Evolutionary conservation across 805 yeast genomes (phyloP), one percentile per base, ranked within the genome.

Genomic region (Alloascoidea hylecoeti): DNA sequence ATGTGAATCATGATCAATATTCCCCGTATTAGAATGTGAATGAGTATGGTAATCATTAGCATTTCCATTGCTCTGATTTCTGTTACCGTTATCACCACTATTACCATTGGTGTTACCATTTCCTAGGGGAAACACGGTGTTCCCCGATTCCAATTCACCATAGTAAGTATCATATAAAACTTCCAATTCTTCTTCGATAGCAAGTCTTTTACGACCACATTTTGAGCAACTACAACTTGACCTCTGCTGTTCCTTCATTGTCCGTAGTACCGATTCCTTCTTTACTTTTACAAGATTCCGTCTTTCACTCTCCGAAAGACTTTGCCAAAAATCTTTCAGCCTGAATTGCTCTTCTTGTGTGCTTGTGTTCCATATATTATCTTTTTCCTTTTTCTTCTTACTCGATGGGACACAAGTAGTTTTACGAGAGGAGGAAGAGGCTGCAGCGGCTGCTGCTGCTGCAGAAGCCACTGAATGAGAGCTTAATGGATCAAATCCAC

Each of bases 121-220:
- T 9, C n/a, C n/a, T 23, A 9, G 19, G 13, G 36, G 36, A 6
- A 17, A 16, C 6, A 34, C 56, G 3, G 58, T 52, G 34, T 55
- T 52, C 16, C 46, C 46, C 16, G 48, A 49, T 42, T 60, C 66
- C 32, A 67, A 63, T 37, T 62, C 72, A 30, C 70, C 75, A 44
- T 75, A 77, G 48, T 78, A 75, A 14, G 74, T 72, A 43, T 78
- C 78, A 51, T 81, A 84, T 4, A 83, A 68, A 39, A 70, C 70
- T 47, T 77, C 85, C 49, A 86, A 65, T 52, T 83, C 94, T 46
- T 72, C 75, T 50, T 81, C 92, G 44, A 84, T 70, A 13, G 83
- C 73, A 37, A 63, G 56, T 48, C 78, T 74, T 46, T 80, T 77
- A 35, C 82, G 69, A 2, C 88, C 89, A 58, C 96, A 88, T 15